A percentile compares a stretch with the other conserved stretches of the same genome.
Conservation (phyloP, 208 protist species). For the Acanthamoeba rhysodes region DNA sequence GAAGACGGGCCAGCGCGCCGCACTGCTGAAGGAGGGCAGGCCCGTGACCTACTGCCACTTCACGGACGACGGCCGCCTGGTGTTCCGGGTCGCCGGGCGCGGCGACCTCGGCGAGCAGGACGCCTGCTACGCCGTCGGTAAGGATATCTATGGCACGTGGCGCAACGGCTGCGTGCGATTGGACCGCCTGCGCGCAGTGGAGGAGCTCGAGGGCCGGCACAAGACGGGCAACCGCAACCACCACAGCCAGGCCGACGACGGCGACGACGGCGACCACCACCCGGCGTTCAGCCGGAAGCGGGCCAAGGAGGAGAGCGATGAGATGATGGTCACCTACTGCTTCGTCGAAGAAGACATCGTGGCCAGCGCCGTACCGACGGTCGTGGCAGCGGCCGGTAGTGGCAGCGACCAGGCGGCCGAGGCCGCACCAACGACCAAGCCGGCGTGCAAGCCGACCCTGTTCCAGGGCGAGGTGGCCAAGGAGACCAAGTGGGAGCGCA, state of each 20-base stretch:
- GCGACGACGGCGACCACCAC: too few relatives aligned
- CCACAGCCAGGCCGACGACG: neutral
- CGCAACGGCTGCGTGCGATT: conserved; percentile 32
- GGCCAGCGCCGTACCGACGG: neutral
- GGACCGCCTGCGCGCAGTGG: neutral
- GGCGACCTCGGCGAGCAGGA: conserved; percentile 13
- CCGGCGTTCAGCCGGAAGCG: neutral
- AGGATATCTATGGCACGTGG: conserved; percentile 1
- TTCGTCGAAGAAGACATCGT: conserved; percentile 37
- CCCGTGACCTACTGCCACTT: conserved; percentile 55
- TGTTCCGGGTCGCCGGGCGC: neutral
- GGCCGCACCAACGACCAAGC: too few relatives aligned
- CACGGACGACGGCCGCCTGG: neutral
- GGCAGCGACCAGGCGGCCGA: neutral
- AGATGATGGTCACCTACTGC: conserved; percentile 50
- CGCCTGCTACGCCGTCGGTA: neutral
- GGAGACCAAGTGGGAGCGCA: conserved; percentile 29
- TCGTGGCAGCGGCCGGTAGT: neutral
- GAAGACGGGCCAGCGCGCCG: neutral
- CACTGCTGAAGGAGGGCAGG: neutral
- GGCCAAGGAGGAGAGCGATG: conserved; percentile 35
- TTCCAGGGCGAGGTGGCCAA: conserved; percentile 8
- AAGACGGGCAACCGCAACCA: neutral
- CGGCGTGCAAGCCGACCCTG: neutral
- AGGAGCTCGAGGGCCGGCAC: neutral